phyloP scores from a whole-genome alignment of 1,284 basidiomycete genomes.

The Moesziomyces antarcticus region DNA sequence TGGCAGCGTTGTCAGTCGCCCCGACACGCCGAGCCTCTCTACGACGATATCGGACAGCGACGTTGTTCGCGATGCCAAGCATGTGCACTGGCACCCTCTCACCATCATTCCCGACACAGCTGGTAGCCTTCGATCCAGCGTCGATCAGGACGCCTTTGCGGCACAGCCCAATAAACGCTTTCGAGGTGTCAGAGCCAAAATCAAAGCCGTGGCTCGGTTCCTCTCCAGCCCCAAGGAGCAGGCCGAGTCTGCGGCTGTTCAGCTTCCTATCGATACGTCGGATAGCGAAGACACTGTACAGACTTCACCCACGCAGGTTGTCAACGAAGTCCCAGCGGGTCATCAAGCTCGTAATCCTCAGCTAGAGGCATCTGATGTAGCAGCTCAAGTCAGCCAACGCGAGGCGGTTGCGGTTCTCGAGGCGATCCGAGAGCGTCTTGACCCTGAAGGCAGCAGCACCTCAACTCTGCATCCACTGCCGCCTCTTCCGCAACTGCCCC shows the following conservation, averaged over 20 bases:
- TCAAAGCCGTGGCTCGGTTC: constrained; percentile 21
- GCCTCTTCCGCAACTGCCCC: constrained; percentile 2
- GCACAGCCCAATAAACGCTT: constrained; percentile 10
- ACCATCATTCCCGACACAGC: constrained; percentile 14
- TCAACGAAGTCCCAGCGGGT: too few species aligned
- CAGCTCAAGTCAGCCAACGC: background rate
- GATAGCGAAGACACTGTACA: background rate
- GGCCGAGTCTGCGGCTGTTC: background rate
- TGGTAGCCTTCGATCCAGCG: constrained; percentile 6
- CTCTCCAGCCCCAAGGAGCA: constrained; percentile 10
- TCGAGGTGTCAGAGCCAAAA: constrained; percentile 25
- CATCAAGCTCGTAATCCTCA: too few species aligned
- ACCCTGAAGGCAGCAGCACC: background rate
- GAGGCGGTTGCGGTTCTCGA: constrained; percentile 5
- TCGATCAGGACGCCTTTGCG: constrained; percentile 1
- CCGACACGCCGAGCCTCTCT: background rate
- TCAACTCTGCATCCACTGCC: background rate
- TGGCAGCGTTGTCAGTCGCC: constrained; percentile 16
- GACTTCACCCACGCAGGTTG: too few species aligned
- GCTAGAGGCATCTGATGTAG: background rate
- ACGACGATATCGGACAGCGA: constrained; percentile 32
- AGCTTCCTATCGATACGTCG: background rate
- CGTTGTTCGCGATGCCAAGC: constrained; percentile 22
- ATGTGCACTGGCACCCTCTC: constrained; percentile 19
- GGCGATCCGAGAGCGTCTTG: constrained; percentile 15